A percentile compares a stretch with the other conserved stretches of the same genome.
Conservation (phyloP, 2,329 filamentous ascomycete species). For the Aspergillus udagawae region DNA sequence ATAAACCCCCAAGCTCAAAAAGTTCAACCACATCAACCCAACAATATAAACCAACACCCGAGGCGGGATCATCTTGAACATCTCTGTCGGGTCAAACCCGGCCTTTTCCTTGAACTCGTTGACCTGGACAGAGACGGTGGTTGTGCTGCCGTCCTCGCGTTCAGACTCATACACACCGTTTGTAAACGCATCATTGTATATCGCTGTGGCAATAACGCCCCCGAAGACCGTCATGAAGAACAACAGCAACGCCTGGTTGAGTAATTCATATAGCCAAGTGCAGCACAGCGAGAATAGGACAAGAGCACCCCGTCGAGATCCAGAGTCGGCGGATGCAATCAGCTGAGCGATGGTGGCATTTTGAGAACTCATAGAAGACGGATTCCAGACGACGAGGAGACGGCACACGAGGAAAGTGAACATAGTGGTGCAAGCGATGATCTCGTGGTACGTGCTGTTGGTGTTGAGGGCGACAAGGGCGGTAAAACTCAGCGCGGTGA, state of each 20-base stretch:
- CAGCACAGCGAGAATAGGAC: conserved; percentile 5
- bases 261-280: conserved; percentile 10
- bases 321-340: conserved; percentile 7
- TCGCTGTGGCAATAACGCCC: conserved; percentile 2
- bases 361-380: neutral
- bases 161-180: neutral
- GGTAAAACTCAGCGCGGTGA: conserved; percentile 10
- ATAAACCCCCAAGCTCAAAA: conserved; percentile 12
- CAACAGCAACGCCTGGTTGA: conserved; percentile 6
- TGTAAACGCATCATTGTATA: conserved; percentile 6
- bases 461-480: conserved; percentile 13
- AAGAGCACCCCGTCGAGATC: conserved; percentile 7
- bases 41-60: conserved; percentile 9
- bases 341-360: conserved; percentile 8
- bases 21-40: conserved; percentile 10
- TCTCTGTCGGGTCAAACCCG: conserved; percentile 3
- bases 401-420: conserved; percentile 17
- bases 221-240: conserved; percentile 12
- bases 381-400: conserved; percentile 5
- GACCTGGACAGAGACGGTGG: conserved; percentile 1
- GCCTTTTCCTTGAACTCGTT: conserved; percentile 5
- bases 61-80: conserved; percentile 12
- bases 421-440: conserved; percentile 13
- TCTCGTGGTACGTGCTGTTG: conserved; percentile 5
- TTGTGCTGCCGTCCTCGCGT: neutral